These are phyloP conservation scores for Coniochaeta sp. DNA, from an alignment of 2,329 filamentous ascomycete genomes.

Conservation along the genomic window DNA sequence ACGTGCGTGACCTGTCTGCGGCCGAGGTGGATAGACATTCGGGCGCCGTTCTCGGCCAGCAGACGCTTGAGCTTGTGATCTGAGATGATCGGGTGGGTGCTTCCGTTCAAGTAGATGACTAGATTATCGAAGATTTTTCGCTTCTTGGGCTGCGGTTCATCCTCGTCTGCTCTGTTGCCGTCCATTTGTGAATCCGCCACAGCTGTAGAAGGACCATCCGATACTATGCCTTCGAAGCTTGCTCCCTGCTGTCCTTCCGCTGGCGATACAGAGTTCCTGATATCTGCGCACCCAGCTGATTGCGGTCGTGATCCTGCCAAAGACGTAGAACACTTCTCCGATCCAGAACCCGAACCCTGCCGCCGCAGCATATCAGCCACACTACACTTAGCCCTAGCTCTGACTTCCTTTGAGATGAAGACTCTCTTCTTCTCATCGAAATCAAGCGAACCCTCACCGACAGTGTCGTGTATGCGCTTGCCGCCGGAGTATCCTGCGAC, in stretches of 20 bases:
- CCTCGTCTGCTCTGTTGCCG: constrained; percentile 24
- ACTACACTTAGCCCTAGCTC: constrained; percentile 30
- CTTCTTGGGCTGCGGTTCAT: constrained; percentile 14
- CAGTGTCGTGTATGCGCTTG: constrained; percentile 53
- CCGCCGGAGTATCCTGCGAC: constrained; percentile 47
- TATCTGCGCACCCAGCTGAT: background rate
- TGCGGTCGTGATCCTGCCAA: constrained; percentile 22
- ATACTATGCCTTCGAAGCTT: background rate
- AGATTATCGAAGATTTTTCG: constrained; percentile 59
- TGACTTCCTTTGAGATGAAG: constrained; percentile 34
- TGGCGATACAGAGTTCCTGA: background rate
- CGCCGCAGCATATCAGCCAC: constrained; percentile 46
- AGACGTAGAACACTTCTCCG: constrained; percentile 1
- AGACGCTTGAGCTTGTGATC: constrained; percentile 81
- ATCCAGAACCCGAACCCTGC: constrained; percentile 20
- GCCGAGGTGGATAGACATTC: constrained; percentile 61
- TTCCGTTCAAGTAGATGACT: constrained; percentile 81
- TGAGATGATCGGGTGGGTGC: constrained; percentile 71
- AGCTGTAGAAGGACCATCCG: background rate
- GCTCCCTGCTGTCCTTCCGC: background rate
- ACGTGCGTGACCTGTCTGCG: constrained; percentile 77
- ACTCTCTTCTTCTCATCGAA: constrained; percentile 37
- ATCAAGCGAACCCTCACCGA: constrained; percentile 55
- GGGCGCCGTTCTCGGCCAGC: constrained; percentile 66
- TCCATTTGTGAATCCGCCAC: constrained; percentile 37